These are phyloP conservation scores for Binderoboletus segoi DNA, from an alignment of 1,284 basidiomycete genomes.

Conservation along the genomic window DNA sequence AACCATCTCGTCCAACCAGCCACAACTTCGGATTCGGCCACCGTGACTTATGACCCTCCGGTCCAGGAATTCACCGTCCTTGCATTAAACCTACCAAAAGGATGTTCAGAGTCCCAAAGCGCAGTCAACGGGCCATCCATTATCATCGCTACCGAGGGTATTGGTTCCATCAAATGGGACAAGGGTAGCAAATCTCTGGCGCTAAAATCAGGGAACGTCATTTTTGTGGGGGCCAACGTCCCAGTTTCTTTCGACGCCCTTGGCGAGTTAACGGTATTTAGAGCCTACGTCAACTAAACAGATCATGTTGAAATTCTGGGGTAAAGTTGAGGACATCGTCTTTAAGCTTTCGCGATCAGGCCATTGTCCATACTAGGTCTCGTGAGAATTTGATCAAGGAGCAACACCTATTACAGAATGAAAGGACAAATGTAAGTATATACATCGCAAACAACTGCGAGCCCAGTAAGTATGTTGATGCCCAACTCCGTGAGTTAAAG, in stretches of 20 bases:
- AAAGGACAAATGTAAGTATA: constrained; percentile 1
- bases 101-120: constrained; percentile 56
- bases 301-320: background rate
- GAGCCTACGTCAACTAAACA: constrained; percentile 57
- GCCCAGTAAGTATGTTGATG: background rate
- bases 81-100: constrained; percentile 53
- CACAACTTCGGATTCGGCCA: constrained; percentile 44
- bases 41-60: constrained; percentile 83
- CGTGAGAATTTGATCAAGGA: background rate
- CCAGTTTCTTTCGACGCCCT: constrained; percentile 42
- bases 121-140: constrained; percentile 85
- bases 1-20: constrained; percentile 71
- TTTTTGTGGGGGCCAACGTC: constrained; percentile 82
- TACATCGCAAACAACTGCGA: background rate
- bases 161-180: constrained; percentile 56
- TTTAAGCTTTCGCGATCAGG: background rate
- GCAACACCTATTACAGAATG: background rate
- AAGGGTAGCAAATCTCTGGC: constrained; percentile 43
- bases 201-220: constrained; percentile 72
- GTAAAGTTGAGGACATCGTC: background rate
- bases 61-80: constrained; percentile 94
- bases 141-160: constrained; percentile 74
- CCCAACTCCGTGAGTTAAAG: constrained; percentile 3
- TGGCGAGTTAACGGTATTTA: constrained; percentile 55
- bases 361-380: background rate